These are phyloP conservation scores for Aspergillus caelatus DNA, from an alignment of 2,329 filamentous ascomycete genomes.

Conservation along the genomic window DNA sequence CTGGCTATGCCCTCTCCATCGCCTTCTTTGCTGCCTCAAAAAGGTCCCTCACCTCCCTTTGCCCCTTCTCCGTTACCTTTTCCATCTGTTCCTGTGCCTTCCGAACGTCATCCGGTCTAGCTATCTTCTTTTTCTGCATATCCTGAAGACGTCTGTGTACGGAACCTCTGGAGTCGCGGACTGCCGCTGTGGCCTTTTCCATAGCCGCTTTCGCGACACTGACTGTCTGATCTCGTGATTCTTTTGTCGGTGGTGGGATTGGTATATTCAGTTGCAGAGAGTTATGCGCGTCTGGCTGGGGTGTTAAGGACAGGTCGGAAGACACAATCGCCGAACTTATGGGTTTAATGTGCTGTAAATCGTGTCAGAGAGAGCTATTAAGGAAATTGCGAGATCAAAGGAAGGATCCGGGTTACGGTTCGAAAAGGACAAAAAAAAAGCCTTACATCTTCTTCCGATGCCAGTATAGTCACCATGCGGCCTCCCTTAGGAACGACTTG, in stretches of 20 bases:
- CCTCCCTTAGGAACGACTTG: constrained; percentile 68
- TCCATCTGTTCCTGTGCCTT: constrained; percentile 53
- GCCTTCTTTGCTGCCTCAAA: constrained; percentile 46
- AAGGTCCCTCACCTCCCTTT: constrained; percentile 49
- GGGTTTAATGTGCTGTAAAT: constrained; percentile 47
- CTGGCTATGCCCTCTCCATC: constrained; percentile 35
- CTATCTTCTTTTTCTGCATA: constrained; percentile 47
- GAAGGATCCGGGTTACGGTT: neutral
- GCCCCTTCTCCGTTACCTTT: constrained; percentile 49
- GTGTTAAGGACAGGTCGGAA: constrained; percentile 47
- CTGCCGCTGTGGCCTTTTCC: constrained; percentile 43
- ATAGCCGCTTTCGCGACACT: constrained; percentile 45
- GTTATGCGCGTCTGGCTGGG: constrained; percentile 47
- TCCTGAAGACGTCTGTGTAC: constrained; percentile 50
- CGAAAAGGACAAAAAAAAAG: neutral
- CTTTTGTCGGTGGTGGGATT: constrained; percentile 51
- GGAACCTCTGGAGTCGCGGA: constrained; percentile 47
- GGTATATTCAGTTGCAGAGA: constrained; percentile 48
- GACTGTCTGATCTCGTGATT: constrained; percentile 47
- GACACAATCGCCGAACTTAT: constrained; percentile 46
- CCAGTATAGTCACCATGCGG: constrained; percentile 62
- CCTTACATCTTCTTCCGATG: constrained; percentile 65
- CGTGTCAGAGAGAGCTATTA: neutral
- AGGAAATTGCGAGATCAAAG: neutral
- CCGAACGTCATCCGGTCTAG: constrained; percentile 48